Percentiles rank a stretch among this genome's conserved stretches.
Conservation (phyloP, 1,284 basidiomycete species). For the Taiwanofungus camphoratus region DNA sequence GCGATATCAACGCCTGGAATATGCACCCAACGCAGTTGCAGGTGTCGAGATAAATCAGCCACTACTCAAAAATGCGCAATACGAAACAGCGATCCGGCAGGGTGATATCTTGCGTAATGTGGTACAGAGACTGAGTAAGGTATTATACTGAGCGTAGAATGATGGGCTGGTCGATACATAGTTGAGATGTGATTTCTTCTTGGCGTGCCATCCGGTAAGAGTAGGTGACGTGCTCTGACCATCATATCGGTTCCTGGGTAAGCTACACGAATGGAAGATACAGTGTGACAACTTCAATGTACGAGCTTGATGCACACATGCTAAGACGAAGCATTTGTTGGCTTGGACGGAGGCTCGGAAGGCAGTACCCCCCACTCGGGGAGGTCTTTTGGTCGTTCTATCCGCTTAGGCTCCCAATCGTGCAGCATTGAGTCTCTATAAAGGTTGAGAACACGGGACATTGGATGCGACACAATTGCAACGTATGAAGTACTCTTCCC, state of each 20-base stretch:
- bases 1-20: too few relatives aligned
- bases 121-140: slow-evolving; percentile 71
- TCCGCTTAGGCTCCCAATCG: slow-evolving; percentile 86
- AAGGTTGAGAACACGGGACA: not conserved
- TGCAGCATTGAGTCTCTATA: slow-evolving; percentile 64
- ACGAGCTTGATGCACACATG: too few relatives aligned
- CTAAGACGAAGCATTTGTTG: slow-evolving; percentile 14
- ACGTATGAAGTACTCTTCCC: slow-evolving; percentile 98
- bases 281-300: too few relatives aligned
- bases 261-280: too few relatives aligned
- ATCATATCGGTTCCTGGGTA: too few relatives aligned
- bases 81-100: slow-evolving; percentile 85
- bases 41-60: slow-evolving; percentile 95
- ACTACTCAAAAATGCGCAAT: slow-evolving; percentile 82
- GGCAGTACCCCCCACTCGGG: slow-evolving; percentile 89
- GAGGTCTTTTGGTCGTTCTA: slow-evolving; percentile 75
- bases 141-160: slow-evolving; percentile 53
- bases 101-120: slow-evolving; percentile 85
- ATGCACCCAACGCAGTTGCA: too few relatives aligned
- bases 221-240: too few relatives aligned
- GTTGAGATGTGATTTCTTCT: too few relatives aligned
- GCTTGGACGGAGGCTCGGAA: slow-evolving; percentile 35
- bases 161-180: too few relatives aligned
- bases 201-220: too few relatives aligned
- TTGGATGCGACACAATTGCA: slow-evolving; percentile 37